Base-by-base conservation (phyloP, 1,284 basidiomycete species). In the Anthracocystis setariae region DNA sequence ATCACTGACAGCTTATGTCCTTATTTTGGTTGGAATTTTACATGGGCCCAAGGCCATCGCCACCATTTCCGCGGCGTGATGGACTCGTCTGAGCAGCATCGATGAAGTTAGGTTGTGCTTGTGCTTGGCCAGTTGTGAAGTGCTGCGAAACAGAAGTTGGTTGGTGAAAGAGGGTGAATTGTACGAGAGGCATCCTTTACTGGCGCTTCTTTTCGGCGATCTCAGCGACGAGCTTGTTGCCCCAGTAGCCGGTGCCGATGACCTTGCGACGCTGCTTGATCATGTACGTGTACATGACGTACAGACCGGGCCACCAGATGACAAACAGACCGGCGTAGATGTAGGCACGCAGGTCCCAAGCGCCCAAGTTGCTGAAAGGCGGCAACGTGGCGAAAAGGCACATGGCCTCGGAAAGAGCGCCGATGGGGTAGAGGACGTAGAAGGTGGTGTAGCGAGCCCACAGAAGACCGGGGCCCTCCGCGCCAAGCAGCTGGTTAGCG, bases 231-330 rank as follows among this genome's bases (percentile, higher is more conserved):
- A 55, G 51, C 65, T 77, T 76, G 61, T 72, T 49, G 20, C 76
- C 77, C 76, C 76, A 80, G 58, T 79, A 76, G 20, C 81, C 81
- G 49, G 78, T 83, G 27, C 89, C 89, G 52, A 93, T 85, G 3
- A 92, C 88, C 84, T 91, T 93, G 69, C 88, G 86, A 54, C 93
- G 86, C 83, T 93, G 92, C 62, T 85, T 86, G 50, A 93, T 89
- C 93, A 96, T 96, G 84, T 96, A 88, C 12, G 89, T 90, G 85
- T 92, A 94, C 87, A 96, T 88, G 64, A 92, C 86, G 82, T 93
- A 95, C 53, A 96, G 85, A 5, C 93, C 89, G 56, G 93, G 93
- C 89, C 92, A 93, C 93, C 94, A 97, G 47, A 90, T 86, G n/a
- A 88, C 68, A 83, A 94, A 93, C 68, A 94, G 84, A 3, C 84